These are phyloP conservation scores for Penicillium silybi DNA, from an alignment of 495 filamentous ascomycete species.

Conservation along the genomic window DNA sequence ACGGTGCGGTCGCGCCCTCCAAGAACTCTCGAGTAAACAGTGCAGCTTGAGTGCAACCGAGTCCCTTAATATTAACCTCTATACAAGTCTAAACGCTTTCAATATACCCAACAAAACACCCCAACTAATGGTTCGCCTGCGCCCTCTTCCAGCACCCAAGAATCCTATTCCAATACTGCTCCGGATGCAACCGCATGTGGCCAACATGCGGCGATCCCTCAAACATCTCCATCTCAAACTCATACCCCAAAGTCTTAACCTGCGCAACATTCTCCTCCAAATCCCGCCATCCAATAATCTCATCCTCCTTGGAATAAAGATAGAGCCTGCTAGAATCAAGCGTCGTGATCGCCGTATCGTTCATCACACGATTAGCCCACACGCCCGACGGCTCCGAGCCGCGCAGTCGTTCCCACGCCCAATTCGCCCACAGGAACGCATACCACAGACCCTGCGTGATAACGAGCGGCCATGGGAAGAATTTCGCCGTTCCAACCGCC, in stretches of 20 bases:
- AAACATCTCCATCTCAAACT: slow-evolving; percentile 42
- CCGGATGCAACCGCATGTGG: slow-evolving; percentile 43
- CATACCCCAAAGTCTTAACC: slow-evolving; percentile 39
- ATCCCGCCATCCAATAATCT: slow-evolving; percentile 51
- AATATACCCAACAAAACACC: neutral
- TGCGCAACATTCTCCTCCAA: slow-evolving; percentile 47
- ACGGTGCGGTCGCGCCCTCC: neutral
- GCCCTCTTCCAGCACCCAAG: neutral
- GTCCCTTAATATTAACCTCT: neutral
- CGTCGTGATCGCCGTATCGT: slow-evolving; percentile 16
- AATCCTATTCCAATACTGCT: slow-evolving; percentile 11
- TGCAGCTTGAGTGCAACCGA: too few species aligned
- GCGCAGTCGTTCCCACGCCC: slow-evolving; percentile 8
- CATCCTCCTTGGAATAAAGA: slow-evolving; percentile 51
- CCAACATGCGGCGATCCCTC: slow-evolving; percentile 52
- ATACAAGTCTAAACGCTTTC: neutral
- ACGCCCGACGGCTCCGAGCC: slow-evolving; percentile 19
- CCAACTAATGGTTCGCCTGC: neutral
- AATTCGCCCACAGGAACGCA: slow-evolving; percentile 22
- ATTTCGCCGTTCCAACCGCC: slow-evolving; percentile 44
- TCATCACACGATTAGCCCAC: slow-evolving; percentile 21
- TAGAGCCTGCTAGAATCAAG: slow-evolving; percentile 33
- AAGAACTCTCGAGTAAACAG: neutral
- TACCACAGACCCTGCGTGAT: slow-evolving; percentile 46
- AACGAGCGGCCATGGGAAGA: slow-evolving; percentile 47